phyloP scores from a whole-genome alignment of 805 yeast species.

The Kuraishia floccosa region DNA sequence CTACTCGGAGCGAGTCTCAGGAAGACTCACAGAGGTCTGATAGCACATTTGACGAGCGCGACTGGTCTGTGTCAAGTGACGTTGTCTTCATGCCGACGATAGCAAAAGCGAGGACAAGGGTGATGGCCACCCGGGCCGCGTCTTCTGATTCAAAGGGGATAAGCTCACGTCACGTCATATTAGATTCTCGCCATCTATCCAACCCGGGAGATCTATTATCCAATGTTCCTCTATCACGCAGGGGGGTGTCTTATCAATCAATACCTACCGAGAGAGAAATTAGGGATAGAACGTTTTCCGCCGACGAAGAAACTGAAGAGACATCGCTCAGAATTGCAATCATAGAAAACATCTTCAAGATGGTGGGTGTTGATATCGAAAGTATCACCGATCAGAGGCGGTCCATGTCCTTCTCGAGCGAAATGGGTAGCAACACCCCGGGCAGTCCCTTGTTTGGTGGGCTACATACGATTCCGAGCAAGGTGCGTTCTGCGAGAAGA shows the following conservation, averaged over 20 bases:
- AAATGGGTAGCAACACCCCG: too few species aligned
- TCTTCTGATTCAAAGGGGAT: too few species aligned
- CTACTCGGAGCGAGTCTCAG: too few species aligned
- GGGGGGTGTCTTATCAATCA: not conserved
- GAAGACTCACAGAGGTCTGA: too few species aligned
- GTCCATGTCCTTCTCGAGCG: not conserved
- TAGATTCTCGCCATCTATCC: constrained; percentile 42
- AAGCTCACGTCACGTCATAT: constrained; percentile 24
- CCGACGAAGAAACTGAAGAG: constrained; percentile 66
- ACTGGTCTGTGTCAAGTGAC: too few species aligned
- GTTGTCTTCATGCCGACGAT: too few species aligned
- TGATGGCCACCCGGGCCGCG: too few species aligned
- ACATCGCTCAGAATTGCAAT: constrained; percentile 50
- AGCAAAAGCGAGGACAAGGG: too few species aligned
- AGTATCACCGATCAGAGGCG: not conserved
- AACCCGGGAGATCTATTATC: constrained; percentile 85
- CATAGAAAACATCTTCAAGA: constrained; percentile 57
- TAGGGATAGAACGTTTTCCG: constrained; percentile 28
- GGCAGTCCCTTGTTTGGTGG: not conserved
- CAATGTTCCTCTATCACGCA: constrained; percentile 59
- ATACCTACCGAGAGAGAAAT: constrained; percentile 11
- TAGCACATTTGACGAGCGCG: too few species aligned
- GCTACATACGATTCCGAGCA: too few species aligned
- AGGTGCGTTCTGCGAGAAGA: too few species aligned
- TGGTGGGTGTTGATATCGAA: constrained; percentile 63